Evolutionary conservation across 2,329 filamentous ascomycete genomes (phyloP), one percentile per base, ranked within the genome.

Genomic region (Tolypocladium tundrense): DNA sequence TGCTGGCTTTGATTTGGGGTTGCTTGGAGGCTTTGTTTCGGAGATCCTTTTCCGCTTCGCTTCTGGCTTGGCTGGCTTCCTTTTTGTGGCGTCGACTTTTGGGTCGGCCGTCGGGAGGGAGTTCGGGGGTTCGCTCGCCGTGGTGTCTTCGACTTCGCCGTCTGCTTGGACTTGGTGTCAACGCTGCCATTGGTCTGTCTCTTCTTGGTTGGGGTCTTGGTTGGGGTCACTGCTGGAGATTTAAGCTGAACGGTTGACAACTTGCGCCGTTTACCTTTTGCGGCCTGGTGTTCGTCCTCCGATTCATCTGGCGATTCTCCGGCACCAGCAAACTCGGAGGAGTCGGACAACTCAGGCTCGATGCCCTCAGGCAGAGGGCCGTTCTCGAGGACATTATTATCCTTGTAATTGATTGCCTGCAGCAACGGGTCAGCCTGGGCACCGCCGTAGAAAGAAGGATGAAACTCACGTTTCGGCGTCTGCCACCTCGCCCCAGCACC

Each of bases 401-500:
- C 27, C 45, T 69, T 71, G 62, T 74, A 74, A 63, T 72, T 73
- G 57, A 72, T 68, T 54, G 63, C 63, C 72, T 74, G 45, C 9
- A 10, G 4, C 9, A 35, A 27, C 13, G 6, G 21, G 57, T 69
- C 60, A 68, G 65, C 31, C 52, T 53, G 24, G 45, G 6, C 14
- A 21, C 16, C 54, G 19, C 3, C 27, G 1, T 31, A 5, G n/a
- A 31, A 48, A 27, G 11, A 27, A 11, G 19, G 19, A 33, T 21
- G 10, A 21, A 27, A 63, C 72, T 62, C 61, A 74, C 73, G 55
- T 63, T 67, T 60, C 88, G 83, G 62, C 86, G 85, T 63, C 94
- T 83, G 62, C 90, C 90, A 43, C 94, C 94, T 60, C 94, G 85
- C 13, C 94, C 94, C 53, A 97, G 83, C n/a, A 83, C 83, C 69